phyloP scores from a whole-genome alignment of 176 grass and related monocot genomes.

The Pontederia crassipes region DNA sequence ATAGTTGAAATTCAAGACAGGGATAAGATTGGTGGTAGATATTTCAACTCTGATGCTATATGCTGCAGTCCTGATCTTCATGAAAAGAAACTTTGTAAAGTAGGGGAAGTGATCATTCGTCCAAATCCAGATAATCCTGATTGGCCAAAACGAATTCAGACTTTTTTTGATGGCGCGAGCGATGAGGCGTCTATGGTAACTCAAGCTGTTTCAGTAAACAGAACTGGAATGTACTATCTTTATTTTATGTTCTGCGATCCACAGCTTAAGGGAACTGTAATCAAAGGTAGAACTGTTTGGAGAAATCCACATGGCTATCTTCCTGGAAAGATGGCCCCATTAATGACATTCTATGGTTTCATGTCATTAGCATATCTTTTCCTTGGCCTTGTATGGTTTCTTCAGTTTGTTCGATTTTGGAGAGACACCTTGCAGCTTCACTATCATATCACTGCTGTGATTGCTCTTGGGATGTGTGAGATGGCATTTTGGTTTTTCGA shows the following conservation, averaged over 20 bases:
- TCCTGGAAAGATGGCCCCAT: slow-evolving; percentile 94
- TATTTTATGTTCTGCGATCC: slow-evolving; percentile 99
- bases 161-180: slow-evolving; percentile 65
- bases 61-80: slow-evolving; percentile 78
- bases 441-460: slow-evolving; percentile 94
- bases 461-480: slow-evolving; percentile 98
- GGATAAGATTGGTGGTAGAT: slow-evolving; percentile 87
- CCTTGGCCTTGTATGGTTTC: slow-evolving; percentile 92
- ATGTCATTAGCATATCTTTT: slow-evolving; percentile 96
- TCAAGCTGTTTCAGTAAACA: slow-evolving; percentile 53
- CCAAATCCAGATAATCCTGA: slow-evolving; percentile 70
- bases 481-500: slow-evolving; percentile 99
- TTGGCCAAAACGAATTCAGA: slow-evolving; percentile 86
- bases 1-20: slow-evolving; percentile 92
- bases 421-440: slow-evolving; percentile 89
- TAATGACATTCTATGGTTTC: slow-evolving; percentile 93
- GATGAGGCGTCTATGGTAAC: slow-evolving; percentile 61
- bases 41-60: slow-evolving; percentile 82
- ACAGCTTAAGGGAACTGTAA: slow-evolving; percentile 67
- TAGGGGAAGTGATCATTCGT: slow-evolving; percentile 91
- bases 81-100: slow-evolving; percentile 51
- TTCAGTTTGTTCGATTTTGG: slow-evolving; percentile 79
- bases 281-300: slow-evolving; percentile 90
- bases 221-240: slow-evolving; percentile 97
- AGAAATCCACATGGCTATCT: slow-evolving; percentile 95